Evolutionary conservation across 345 rosid species (phyloP).

Genomic region (Brassica incana): DNA sequence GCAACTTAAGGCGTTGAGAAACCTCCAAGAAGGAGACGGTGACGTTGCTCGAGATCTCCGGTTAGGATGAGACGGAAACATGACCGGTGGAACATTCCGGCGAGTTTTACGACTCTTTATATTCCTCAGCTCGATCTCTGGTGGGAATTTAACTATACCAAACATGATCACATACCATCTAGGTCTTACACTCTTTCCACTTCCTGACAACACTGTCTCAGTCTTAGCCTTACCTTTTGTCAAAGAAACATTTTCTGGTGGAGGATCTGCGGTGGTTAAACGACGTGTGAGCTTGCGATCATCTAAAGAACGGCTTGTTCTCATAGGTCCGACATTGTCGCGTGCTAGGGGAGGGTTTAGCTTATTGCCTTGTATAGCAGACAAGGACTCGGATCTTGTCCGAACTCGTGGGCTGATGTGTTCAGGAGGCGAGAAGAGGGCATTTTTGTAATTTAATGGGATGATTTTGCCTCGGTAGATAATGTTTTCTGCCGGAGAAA

Average conservation of each 20-base stretch:
- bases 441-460: conserved; percentile 42
- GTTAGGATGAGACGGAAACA: conserved; percentile 42
- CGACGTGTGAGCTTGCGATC: conserved; percentile 44
- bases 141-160: conserved; percentile 60
- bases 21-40: conserved; percentile 49
- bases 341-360: conserved; percentile 27
- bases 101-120: conserved; percentile 67
- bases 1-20: conserved; percentile 70
- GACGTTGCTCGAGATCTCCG: conserved; percentile 37
- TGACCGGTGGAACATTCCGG: conserved; percentile 44
- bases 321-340: conserved; percentile 40
- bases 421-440: conserved; percentile 16
- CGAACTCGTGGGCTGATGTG: conserved; percentile 25
- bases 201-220: not conserved
- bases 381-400: conserved; percentile 58
- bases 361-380: conserved; percentile 41
- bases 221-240: not conserved
- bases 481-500: conserved; percentile 76
- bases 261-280: conserved; percentile 22
- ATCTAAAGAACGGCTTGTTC: conserved; percentile 67
- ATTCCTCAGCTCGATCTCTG: conserved; percentile 63
- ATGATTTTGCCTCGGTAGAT: conserved; percentile 68
- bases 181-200: conserved; percentile 45
- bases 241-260: not conserved
- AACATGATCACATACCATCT: conserved; percentile 67